Conservation (phyloP, 805 yeast species). For the Barnettozyma sp. region DNA sequence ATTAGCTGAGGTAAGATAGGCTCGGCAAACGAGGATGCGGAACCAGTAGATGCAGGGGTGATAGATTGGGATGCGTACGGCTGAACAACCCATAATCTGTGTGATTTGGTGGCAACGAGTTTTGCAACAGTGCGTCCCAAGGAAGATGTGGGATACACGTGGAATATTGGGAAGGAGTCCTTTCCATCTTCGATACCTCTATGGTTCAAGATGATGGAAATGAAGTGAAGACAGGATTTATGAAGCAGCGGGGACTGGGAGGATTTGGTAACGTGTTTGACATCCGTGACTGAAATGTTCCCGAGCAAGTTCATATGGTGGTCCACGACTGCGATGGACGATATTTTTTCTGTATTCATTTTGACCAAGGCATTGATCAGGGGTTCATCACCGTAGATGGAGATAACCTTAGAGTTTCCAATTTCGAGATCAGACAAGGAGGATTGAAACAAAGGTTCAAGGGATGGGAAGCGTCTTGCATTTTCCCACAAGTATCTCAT, state of each 20-base stretch:
- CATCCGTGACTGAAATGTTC: slow-evolving; percentile 92
- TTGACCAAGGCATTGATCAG: slow-evolving; percentile 79
- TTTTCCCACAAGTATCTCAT: slow-evolving; percentile 87
- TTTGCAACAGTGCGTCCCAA: slow-evolving; percentile 89
- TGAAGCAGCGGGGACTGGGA: slow-evolving; percentile 79
- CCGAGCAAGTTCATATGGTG: slow-evolving; percentile 69
- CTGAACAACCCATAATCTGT: slow-evolving; percentile 80
- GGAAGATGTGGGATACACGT: slow-evolving; percentile 72
- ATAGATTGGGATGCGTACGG: slow-evolving; percentile 33
- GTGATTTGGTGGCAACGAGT: slow-evolving; percentile 90
- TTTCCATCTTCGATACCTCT: slow-evolving; percentile 93
- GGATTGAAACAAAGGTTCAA: slow-evolving; percentile 67
- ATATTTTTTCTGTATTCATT: slow-evolving; percentile 79
- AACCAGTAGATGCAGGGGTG: slow-evolving; percentile 19
- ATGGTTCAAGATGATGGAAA: slow-evolving; percentile 75
- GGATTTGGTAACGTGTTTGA: slow-evolving; percentile 76
- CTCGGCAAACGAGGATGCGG: slow-evolving; percentile 20
- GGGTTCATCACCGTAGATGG: slow-evolving; percentile 81
- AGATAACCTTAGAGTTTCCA: slow-evolving; percentile 66
- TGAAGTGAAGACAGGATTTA: slow-evolving; percentile 80
- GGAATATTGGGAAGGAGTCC: slow-evolving; percentile 95
- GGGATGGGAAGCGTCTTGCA: slow-evolving; percentile 74
- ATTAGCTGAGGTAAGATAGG: slow-evolving; percentile 22
- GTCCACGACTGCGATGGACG: slow-evolving; percentile 92
- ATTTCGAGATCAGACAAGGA: slow-evolving; percentile 67